A percentile compares a stretch with the other conserved stretches of the same genome.
Evolutionary conservation across 2,329 filamentous ascomycete genomes (phyloP).

Genomic region (Penicillium sp.): DNA sequence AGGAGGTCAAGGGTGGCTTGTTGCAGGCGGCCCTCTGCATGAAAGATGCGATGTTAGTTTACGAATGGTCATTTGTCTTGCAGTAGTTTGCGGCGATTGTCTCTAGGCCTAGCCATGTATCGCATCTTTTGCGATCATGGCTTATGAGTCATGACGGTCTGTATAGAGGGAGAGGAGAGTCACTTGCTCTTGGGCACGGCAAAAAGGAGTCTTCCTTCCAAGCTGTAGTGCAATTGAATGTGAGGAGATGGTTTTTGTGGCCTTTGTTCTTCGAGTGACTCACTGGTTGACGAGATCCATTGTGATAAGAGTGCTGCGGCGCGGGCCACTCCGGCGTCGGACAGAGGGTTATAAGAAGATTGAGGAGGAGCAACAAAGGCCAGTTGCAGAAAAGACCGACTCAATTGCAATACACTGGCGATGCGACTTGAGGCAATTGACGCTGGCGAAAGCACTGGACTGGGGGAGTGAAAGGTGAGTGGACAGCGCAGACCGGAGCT

Average conservation of each 20-base stretch:
- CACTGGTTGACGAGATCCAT: conserved; percentile 67
- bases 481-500: conserved; percentile 17
- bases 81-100: conserved; percentile 5
- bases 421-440: conserved; percentile 12
- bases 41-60: conserved; percentile 19
- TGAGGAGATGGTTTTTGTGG: conserved; percentile 3
- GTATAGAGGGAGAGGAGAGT: conserved; percentile 3
- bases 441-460: conserved; percentile 3
- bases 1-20: conserved; percentile 86
- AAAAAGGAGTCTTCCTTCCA: conserved; percentile 91
- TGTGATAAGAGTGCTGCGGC: conserved; percentile 27
- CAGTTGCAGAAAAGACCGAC: not conserved
- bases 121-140: conserved; percentile 8
- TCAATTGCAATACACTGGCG: conserved; percentile 13
- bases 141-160: conserved; percentile 21
- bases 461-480: not conserved
- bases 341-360: not conserved
- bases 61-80: not conserved
- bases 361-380: not conserved
- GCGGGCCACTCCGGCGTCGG: conserved; percentile 10
- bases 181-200: conserved; percentile 96
- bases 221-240: conserved; percentile 56
- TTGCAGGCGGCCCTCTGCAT: conserved; percentile 85
- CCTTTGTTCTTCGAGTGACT: conserved; percentile 32
- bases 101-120: not conserved